phyloP scores from a whole-genome alignment of 148 eudicot genomes.

The Vaccinium corymbosum region DNA sequence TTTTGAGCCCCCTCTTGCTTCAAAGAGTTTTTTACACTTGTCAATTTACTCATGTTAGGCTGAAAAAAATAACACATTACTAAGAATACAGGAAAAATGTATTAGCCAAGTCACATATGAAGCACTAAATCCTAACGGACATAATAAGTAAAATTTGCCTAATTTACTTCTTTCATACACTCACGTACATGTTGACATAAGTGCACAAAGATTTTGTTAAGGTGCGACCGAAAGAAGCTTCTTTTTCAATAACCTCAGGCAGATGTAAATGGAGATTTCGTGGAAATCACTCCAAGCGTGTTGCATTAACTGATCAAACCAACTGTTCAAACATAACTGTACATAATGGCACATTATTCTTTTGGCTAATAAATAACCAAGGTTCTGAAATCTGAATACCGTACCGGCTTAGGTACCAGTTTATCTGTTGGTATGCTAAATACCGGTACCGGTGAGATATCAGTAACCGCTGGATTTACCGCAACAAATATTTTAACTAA shows the following conservation, averaged over 20 bases:
- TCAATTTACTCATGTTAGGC: not conserved
- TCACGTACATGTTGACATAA: not conserved
- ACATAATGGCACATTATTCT: not conserved
- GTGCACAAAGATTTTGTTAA: not conserved
- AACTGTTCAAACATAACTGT: not conserved
- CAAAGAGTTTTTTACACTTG: conserved; percentile 13
- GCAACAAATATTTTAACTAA: no score
- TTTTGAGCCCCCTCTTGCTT: conserved; percentile 18
- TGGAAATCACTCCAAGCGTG: not conserved
- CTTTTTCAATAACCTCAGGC: not conserved
- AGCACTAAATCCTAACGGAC: not conserved
- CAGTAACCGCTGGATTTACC: no score
- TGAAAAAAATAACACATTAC: not conserved
- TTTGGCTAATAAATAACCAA: not conserved
- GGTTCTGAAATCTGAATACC: no score
- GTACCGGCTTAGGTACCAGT: no score
- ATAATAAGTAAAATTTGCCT: not conserved
- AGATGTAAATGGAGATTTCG: not conserved
- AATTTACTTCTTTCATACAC: not conserved
- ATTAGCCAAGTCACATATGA: not conserved
- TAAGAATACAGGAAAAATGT: not conserved
- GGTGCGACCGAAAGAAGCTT: not conserved
- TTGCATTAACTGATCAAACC: not conserved
- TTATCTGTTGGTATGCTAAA: no score
- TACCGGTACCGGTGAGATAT: no score